phyloP scores from a whole-genome alignment of 768 basidiomycete genomes.

The Mycena olivaceomarginata region DNA sequence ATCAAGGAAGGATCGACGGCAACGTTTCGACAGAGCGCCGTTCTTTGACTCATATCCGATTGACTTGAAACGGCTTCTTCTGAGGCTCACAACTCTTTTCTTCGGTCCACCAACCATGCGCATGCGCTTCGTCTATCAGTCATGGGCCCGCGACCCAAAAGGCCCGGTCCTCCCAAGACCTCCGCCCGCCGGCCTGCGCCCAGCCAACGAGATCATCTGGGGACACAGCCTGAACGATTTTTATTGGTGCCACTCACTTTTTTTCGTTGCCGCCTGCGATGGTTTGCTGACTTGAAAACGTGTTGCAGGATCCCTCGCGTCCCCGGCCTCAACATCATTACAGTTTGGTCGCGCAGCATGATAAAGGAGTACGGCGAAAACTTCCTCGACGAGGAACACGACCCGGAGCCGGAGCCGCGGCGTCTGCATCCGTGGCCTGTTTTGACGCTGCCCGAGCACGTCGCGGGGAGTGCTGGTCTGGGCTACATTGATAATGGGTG shows the following conservation, averaged over 20 bases:
- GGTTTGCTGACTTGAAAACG: not conserved
- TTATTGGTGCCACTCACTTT: conserved; percentile 44
- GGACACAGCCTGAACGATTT: conserved; percentile 50
- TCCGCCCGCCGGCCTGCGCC: conserved; percentile 46
- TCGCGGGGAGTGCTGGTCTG: not conserved
- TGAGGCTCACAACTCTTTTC: conserved; percentile 1
- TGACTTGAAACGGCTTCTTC: conserved; percentile 19
- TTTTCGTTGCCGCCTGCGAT: not conserved
- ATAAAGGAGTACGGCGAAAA: conserved; percentile 55
- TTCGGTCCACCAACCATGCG: conserved; percentile 32
- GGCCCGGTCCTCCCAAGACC: conserved; percentile 43
- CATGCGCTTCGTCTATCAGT: conserved; percentile 35
- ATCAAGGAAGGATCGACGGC: not conserved
- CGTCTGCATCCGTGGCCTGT: conserved; percentile 41
- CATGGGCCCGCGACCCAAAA: conserved; percentile 46
- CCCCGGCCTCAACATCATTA: conserved; percentile 50
- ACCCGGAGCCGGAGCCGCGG: conserved; percentile 39
- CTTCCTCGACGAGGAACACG: conserved; percentile 34
- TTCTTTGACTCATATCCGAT: conserved; percentile 36
- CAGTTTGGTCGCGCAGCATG: conserved; percentile 59
- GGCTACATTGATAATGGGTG: conserved; percentile 27
- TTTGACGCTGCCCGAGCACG: conserved; percentile 39
- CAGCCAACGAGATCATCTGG: conserved; percentile 53
- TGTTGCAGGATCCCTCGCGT: conserved; percentile 46
- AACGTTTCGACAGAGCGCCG: not conserved